Percentiles rank a stretch among this genome's conserved stretches.
phyloP scores from a whole-genome alignment of 2,329 filamentous ascomycete genomes.

The Phialophora tarda region DNA sequence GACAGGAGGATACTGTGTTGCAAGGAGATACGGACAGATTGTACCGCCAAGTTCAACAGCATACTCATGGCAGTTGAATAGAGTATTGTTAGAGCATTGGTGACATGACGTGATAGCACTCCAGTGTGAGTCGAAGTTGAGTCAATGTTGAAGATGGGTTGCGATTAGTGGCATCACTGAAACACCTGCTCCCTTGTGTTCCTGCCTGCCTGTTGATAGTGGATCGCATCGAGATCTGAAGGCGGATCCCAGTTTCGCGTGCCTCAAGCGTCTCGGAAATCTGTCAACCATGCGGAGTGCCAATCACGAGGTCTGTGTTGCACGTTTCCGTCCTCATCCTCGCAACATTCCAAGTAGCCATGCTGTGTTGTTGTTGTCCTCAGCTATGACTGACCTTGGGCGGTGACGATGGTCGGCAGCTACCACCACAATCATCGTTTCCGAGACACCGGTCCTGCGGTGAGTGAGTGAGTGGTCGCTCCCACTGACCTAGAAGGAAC shows the following conservation, averaged over 20 bases:
- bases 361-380: background rate
- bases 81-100: background rate
- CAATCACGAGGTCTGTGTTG: conserved; percentile 36
- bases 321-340: background rate
- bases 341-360: background rate
- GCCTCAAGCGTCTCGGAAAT: conserved; percentile 25
- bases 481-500: background rate
- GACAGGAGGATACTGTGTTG: conserved; percentile 6
- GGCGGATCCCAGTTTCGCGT: conserved; percentile 17
- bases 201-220: background rate
- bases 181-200: background rate
- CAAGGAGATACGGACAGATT: conserved; percentile 12
- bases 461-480: background rate
- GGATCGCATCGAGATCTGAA: background rate
- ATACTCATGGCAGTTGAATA: background rate
- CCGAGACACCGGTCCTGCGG: background rate
- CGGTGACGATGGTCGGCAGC: background rate
- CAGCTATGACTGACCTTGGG: background rate
- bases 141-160: background rate
- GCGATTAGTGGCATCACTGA: background rate
- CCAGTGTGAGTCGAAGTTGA: background rate
- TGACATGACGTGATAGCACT: conserved; percentile 6
- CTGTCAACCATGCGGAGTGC: conserved; percentile 38
- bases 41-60: conserved; percentile 17
- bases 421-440: background rate